Conservation (phyloP, 352 stramenopile species). For the Phytophthora syringae region DNA sequence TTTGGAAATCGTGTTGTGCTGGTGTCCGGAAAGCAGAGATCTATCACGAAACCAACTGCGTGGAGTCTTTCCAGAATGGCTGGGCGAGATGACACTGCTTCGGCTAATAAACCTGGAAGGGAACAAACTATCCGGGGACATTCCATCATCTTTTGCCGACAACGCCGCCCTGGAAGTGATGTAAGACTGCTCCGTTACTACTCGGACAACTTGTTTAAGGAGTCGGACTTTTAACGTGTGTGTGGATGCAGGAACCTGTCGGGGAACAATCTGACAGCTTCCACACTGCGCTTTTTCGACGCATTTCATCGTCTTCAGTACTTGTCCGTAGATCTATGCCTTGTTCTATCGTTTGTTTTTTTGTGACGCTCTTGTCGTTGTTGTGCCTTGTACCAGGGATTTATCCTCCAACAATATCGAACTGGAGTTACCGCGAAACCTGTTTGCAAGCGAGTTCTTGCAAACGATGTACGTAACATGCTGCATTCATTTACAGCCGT, state of each 20-base stretch:
- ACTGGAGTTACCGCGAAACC: conserved; percentile 32
- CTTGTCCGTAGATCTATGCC: conserved; percentile 30
- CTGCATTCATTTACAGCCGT: not conserved
- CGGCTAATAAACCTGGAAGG: conserved; percentile 62
- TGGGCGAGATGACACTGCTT: conserved; percentile 68
- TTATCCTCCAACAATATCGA: conserved; percentile 55
- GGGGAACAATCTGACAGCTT: conserved; percentile 40
- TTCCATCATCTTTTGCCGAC: conserved; percentile 59
- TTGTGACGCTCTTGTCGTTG: not conserved
- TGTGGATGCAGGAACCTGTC: conserved; percentile 42
- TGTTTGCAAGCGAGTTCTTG: conserved; percentile 59
- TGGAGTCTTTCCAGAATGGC: conserved; percentile 63
- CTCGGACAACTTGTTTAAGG: not conserved
- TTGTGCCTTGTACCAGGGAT: conserved; percentile 35
- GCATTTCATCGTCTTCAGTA: conserved; percentile 44
- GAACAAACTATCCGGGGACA: conserved; percentile 52
- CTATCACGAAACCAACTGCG: conserved; percentile 60
- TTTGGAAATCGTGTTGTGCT: not conserved
- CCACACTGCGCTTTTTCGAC: conserved; percentile 44
- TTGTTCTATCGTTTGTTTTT: not conserved
- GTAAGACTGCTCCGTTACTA: conserved; percentile 28
- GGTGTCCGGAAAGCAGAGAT: conserved; percentile 47
- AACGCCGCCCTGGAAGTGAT: conserved; percentile 69
- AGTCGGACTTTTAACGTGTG: not conserved
- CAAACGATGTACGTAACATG: conserved; percentile 50